phyloP scores from a whole-genome alignment of 805 yeast species.

The Saccharomycopsis synnaedendra region DNA sequence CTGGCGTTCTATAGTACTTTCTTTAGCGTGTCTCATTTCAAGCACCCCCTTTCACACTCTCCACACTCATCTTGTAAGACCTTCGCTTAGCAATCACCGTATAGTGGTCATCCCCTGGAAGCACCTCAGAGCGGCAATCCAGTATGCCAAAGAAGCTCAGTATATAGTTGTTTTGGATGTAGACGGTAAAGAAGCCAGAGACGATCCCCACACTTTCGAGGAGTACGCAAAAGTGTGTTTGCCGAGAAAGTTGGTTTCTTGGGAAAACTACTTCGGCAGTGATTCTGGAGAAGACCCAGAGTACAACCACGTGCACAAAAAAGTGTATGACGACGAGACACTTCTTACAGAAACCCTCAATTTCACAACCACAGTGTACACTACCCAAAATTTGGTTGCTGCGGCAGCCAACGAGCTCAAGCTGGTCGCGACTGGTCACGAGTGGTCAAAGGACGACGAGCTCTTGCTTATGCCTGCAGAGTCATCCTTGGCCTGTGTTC shows the following conservation, averaged over 20 bases:
- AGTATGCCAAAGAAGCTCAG: neutral
- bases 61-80: constrained; percentile 3
- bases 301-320: constrained; percentile 4
- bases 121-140: constrained; percentile 4
- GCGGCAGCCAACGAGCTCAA: constrained; percentile 14
- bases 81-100: constrained; percentile 1
- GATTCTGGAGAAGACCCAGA: neutral
- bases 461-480: constrained; percentile 6
- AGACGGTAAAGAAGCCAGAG: neutral
- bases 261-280: constrained; percentile 7
- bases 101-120: constrained; percentile 3
- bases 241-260: neutral
- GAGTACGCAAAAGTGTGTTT: neutral
- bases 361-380: constrained; percentile 13
- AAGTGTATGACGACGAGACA: constrained; percentile 9
- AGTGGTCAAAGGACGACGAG: constrained; percentile 10
- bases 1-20: constrained; percentile 3
- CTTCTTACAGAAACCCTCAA: constrained; percentile 14
- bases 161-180: constrained; percentile 4
- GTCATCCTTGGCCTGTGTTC: constrained; percentile 5
- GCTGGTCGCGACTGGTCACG: constrained; percentile 5
- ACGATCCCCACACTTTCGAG: neutral
- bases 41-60: constrained; percentile 11
- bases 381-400: constrained; percentile 12
- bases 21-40: constrained; percentile 15